Percentiles rank a stretch among this genome's conserved stretches.
phyloP scores from a whole-genome alignment of 805 yeast species.

The Kurtzmaniella fragi region DNA sequence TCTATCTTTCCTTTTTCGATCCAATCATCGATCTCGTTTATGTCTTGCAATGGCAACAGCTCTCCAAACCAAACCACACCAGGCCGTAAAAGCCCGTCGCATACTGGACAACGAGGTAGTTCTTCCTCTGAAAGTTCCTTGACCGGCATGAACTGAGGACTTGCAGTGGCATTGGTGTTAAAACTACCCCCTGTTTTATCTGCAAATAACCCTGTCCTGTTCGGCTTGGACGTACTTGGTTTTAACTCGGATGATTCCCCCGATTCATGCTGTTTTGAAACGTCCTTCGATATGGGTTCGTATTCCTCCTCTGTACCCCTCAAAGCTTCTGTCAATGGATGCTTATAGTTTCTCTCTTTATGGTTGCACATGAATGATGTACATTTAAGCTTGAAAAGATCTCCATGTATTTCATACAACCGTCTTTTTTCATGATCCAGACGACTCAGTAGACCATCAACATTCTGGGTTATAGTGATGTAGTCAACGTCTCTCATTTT shows the following conservation, averaged over 20 bases:
- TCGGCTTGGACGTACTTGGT: background rate
- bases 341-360: slow-evolving; percentile 41
- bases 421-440: slow-evolving; percentile 53
- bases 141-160: slow-evolving; percentile 46
- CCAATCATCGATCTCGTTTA: slow-evolving; percentile 69
- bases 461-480: slow-evolving; percentile 76
- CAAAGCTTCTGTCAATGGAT: slow-evolving; percentile 58
- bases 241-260: background rate
- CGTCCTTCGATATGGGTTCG: slow-evolving; percentile 12
- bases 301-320: slow-evolving; percentile 34
- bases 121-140: slow-evolving; percentile 44
- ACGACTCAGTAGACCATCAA: slow-evolving; percentile 67
- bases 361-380: slow-evolving; percentile 71
- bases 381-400: slow-evolving; percentile 66
- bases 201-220: too few species aligned
- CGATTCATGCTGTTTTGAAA: slow-evolving; percentile 8
- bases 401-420: slow-evolving; percentile 77
- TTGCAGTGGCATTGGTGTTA: slow-evolving; percentile 6
- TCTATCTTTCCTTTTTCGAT: slow-evolving; percentile 56
- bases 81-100: slow-evolving; percentile 70
- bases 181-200: too few species aligned
- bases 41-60: slow-evolving; percentile 57
- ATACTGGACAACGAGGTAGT: slow-evolving; percentile 74
- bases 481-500: slow-evolving; percentile 30
- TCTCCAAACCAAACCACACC: slow-evolving; percentile 98